Base-by-base conservation (phyloP, 495 filamentous ascomycete genomes). In the Tuber brumale region DNA sequence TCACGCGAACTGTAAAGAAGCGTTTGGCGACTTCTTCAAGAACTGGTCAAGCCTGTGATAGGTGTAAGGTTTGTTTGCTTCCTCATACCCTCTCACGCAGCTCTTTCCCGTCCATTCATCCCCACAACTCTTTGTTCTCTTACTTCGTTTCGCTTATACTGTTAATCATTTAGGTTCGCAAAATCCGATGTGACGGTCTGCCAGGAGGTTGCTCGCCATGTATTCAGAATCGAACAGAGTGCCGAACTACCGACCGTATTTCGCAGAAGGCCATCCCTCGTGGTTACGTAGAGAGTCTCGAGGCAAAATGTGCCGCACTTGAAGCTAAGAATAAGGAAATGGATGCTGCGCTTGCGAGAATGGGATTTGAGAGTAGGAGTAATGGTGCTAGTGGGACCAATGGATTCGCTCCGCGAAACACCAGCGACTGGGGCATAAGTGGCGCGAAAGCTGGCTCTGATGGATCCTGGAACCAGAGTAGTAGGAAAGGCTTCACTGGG, bases 1-100 rank as follows among this genome's bases (percentile, higher is more conserved):
- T 92, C 79, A 92, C 91, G 5, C 88, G 86, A 75, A 87, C 88
- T 70, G 90, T 93, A 48, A 89, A 88, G 85, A 90, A 88, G 84
- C 89, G 88, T 81, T 84, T 90, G 71, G 86, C 87, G 76, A 87
- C 87, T 31, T 90, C 90, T 72, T 90, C 88, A 31, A 87, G 93
- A 27, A 95, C 92, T 0, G 92, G 92, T 5, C 93, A 95, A 83
- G 94, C 94, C 7, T 97, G 94, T 87, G 94, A 97, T 82, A 88
- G 94, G 71, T 97, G 94, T 87, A 94, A 94, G 87, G 93, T 94
- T 85, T 80, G 73, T 76, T 75, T 73, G 48, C n/a, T 76, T 75
- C 73, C 73, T 79, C 71, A 69, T 79, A 70, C 19, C 61, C 71
- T 27, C 57, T 66, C 46, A 44, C 69, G 45, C 42, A 70, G 27